Evolutionary conservation across 306 rosid species (phyloP).

Genomic region (Begonia loranthoides): DNA sequence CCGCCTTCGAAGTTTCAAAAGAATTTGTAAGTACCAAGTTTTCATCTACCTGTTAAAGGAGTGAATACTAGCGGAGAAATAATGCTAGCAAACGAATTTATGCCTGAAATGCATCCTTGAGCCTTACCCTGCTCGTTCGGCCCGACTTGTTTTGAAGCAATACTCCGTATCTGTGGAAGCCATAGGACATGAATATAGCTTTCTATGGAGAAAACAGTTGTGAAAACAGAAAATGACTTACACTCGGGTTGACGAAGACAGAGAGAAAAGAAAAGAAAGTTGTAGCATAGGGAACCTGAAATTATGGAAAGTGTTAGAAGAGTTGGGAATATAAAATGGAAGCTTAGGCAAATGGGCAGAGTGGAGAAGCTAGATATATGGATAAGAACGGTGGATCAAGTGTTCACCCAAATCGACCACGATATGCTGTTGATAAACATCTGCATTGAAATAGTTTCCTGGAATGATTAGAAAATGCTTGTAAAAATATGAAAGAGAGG

Average conservation of each 20-base stretch:
- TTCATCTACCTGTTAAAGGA: conserved; percentile 61
- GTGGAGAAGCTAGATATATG: too few species aligned
- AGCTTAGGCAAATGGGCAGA: not conserved
- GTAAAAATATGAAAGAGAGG: not conserved
- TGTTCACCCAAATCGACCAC: conserved; percentile 73
- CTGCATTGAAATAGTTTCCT: conserved; percentile 32
- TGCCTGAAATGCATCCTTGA: conserved; percentile 82
- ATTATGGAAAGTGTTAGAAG: conserved; percentile 12
- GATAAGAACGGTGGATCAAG: not conserved
- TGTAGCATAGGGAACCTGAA: conserved; percentile 79
- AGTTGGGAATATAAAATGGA: not conserved
- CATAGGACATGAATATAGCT: not conserved
- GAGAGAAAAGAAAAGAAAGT: conserved; percentile 30
- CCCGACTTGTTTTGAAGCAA: conserved; percentile 81
- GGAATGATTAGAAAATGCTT: not conserved
- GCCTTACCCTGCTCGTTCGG: conserved; percentile 77
- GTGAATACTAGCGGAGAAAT: conserved; percentile 62
- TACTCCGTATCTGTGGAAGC: conserved; percentile 56
- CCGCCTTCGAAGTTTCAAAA: not conserved
- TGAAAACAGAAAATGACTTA: conserved; percentile 19
- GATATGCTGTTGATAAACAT: conserved; percentile 39
- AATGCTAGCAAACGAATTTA: conserved; percentile 61
- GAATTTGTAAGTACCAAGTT: not conserved
- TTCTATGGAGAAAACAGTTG: not conserved
- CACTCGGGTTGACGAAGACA: conserved; percentile 48